Base-by-base conservation (phyloP, 2,329 filamentous ascomycete genomes). In the Xylariaceae sp. region DNA sequence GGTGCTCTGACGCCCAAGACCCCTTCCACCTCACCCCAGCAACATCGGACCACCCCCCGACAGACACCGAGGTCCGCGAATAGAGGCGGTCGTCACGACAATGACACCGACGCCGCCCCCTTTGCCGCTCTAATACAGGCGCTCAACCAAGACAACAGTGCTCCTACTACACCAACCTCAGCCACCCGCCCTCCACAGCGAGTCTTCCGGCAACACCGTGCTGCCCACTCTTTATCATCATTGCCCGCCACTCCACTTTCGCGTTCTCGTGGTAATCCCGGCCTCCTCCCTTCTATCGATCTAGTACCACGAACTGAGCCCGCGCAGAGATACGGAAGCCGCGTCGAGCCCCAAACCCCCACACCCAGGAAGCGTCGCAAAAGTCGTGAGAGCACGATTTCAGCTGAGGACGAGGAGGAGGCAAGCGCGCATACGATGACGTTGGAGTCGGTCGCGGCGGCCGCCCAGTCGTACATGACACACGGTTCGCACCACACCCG, bases 351-450 rank as follows among this genome's bases (percentile, higher is more conserved):
- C 5, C 74, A 73, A n/a, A 78, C 76, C 0, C 75, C 78, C 1
- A 68, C 67, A 47, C 65, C 68, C 34, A 73, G 75, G 18, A 74
- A 74, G 46, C 77, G 81, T 36, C 81, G 82, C 49, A 84, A 85
- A 70, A 91, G 89, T 69, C 84, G 89, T 55, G 90, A 95, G 69
- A 92, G 88, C 72, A 95, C 89, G 1, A 91, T 94, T 46, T 94
- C 89, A 1, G 86, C 82, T 18, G 79, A 59, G 46, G 56, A 79
- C 41, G 80, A 84, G 54, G 80, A 79, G 47, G 81, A 78, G 61
- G 80, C 83, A 62, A 71, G 83, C 21, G 78, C 78, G 0, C 74
- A 80, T 4, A 77, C 80, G 2, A 58, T 51, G 54, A 79, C 79
- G 0, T 63, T 83, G 13, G 73, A 79, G 57, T 77, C 76, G 0